Conservation (phyloP, 2,329 filamentous ascomycete species). For the Apiospora hydei region DNA sequence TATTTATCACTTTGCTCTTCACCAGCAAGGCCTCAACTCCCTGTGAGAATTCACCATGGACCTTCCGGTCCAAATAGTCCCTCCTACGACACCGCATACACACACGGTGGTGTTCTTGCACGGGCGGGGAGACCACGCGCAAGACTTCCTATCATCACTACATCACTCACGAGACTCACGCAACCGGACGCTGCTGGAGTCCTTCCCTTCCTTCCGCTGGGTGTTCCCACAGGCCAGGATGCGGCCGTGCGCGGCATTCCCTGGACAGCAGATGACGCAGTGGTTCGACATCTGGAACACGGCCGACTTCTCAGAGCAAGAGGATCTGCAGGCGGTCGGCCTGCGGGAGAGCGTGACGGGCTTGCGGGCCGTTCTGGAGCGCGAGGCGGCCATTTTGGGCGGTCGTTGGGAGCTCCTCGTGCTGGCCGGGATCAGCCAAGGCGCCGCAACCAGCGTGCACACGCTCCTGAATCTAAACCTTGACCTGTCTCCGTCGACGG, state of each 20-base stretch:
- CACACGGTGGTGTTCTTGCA: slow-evolving; percentile 56
- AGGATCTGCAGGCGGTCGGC: slow-evolving; percentile 51
- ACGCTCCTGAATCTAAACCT: slow-evolving; percentile 37
- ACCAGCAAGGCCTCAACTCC: not conserved
- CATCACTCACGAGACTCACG: slow-evolving; percentile 32
- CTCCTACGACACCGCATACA: slow-evolving; percentile 38
- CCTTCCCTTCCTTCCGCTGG: slow-evolving; percentile 56
- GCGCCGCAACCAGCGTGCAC: slow-evolving; percentile 47
- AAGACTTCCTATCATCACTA: slow-evolving; percentile 45
- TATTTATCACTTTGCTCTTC: not conserved
- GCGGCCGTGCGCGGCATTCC: slow-evolving; percentile 39
- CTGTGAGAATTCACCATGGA: not conserved
- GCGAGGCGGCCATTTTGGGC: slow-evolving; percentile 46
- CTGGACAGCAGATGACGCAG: slow-evolving; percentile 44
- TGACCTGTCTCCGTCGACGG: slow-evolving; percentile 5
- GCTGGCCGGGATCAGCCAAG: slow-evolving; percentile 54
- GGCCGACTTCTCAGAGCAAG: slow-evolving; percentile 47
- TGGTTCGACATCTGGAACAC: slow-evolving; percentile 62
- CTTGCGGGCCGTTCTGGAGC: slow-evolving; percentile 43
- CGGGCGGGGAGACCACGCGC: slow-evolving; percentile 50
- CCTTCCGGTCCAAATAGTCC: slow-evolving; percentile 23
- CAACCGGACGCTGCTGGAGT: slow-evolving; percentile 44
- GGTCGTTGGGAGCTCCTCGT: slow-evolving; percentile 50
- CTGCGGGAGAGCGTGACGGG: slow-evolving; percentile 47
- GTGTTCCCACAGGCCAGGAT: slow-evolving; percentile 55